phyloP scores from a whole-genome alignment of 2,329 filamentous ascomycete species.

The Colletotrichum lupini region DNA sequence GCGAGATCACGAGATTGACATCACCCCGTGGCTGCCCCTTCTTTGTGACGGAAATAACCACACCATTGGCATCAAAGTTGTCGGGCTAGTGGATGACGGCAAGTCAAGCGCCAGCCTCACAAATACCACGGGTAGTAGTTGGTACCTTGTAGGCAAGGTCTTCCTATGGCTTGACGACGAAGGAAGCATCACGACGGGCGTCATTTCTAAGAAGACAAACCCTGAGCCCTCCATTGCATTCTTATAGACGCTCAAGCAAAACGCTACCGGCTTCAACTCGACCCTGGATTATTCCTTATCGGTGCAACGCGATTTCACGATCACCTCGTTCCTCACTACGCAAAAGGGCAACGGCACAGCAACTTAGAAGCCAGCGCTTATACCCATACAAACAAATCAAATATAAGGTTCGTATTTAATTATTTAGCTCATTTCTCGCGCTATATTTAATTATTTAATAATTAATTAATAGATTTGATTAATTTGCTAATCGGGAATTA shows the following conservation, averaged over 20 bases:
- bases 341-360: slow-evolving; percentile 53
- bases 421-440: too few relatives aligned
- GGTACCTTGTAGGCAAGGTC: slow-evolving; percentile 83
- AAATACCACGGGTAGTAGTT: slow-evolving; percentile 69
- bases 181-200: slow-evolving; percentile 63
- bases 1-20: slow-evolving; percentile 83
- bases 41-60: slow-evolving; percentile 74
- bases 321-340: slow-evolving; percentile 63
- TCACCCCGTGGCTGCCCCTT: slow-evolving; percentile 79
- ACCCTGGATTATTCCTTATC: slow-evolving; percentile 68
- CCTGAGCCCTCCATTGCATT: slow-evolving; percentile 58
- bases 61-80: slow-evolving; percentile 75
- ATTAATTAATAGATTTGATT: too few relatives aligned
- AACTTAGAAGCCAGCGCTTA: slow-evolving; percentile 69
- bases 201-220: slow-evolving; percentile 42
- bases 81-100: slow-evolving; percentile 70
- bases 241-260: slow-evolving; percentile 57
- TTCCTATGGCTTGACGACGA: slow-evolving; percentile 76
- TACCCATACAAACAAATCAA: too few relatives aligned
- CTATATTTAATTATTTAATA: too few relatives aligned
- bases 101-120: slow-evolving; percentile 57
- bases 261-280: slow-evolving; percentile 65
- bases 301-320: slow-evolving; percentile 64
- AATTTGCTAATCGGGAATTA: too few relatives aligned
- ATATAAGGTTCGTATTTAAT: too few relatives aligned